These are phyloP conservation scores for Pseudocercospora vitis DNA, from an alignment of 2,329 filamentous ascomycete species.

Conservation along the genomic window DNA sequence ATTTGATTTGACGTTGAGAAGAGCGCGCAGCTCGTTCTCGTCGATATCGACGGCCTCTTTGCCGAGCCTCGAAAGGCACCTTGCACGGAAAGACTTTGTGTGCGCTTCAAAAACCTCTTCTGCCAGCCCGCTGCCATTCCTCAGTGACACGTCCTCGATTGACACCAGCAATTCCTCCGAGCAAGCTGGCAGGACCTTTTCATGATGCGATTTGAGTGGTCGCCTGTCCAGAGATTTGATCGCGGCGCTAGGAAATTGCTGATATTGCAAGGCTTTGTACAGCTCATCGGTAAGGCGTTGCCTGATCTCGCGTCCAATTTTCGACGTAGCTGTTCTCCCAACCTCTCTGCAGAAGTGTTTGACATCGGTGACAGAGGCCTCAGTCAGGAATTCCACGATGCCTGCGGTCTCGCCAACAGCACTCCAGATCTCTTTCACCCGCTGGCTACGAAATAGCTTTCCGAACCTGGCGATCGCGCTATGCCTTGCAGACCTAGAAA, in stretches of 20 bases:
- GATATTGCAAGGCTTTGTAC: constrained; percentile 15
- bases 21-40: neutral
- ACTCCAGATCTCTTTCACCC: constrained; percentile 21
- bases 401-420: constrained; percentile 23
- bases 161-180: constrained; percentile 12
- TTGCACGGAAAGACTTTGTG: neutral
- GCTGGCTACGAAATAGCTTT: constrained; percentile 16
- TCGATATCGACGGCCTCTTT: constrained; percentile 7
- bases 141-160: neutral
- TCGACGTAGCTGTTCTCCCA: constrained; percentile 13
- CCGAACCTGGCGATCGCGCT: constrained; percentile 21
- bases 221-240: constrained; percentile 21
- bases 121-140: neutral
- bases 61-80: neutral
- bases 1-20: constrained; percentile 6
- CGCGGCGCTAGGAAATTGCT: constrained; percentile 13
- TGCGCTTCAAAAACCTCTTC: neutral
- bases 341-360: constrained; percentile 22
- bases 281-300: constrained; percentile 22
- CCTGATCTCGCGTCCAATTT: constrained; percentile 7
- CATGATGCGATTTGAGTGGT: constrained; percentile 19
- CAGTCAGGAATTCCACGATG: constrained; percentile 22
- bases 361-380: constrained; percentile 27
- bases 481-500: constrained; percentile 17
- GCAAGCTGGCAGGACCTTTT: constrained; percentile 24